Evolutionary conservation across 139 green algal genomes (phyloP).

Genomic region (Micractinium sp.): DNA sequence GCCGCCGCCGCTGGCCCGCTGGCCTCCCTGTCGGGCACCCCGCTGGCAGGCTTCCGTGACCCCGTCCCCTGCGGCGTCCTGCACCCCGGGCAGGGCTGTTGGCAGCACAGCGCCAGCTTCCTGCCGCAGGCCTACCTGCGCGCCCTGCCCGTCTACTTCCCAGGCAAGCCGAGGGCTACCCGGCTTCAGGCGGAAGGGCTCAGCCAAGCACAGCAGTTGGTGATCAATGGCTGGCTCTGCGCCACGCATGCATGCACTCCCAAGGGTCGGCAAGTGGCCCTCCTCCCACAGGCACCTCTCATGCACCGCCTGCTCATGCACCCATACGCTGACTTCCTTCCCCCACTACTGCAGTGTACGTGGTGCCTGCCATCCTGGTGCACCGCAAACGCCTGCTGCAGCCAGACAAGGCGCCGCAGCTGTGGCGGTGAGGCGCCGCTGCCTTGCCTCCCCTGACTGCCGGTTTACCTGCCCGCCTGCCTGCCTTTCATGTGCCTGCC

Average conservation of each 20-base stretch:
- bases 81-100: conserved; percentile 76
- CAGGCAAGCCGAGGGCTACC: conserved; percentile 39
- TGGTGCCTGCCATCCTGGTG: conserved; percentile 84
- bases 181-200: neutral
- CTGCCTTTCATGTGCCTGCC: neutral
- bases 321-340: conserved; percentile 23
- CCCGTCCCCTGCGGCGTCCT: conserved; percentile 62
- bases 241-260: too few species aligned
- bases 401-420: conserved; percentile 33
- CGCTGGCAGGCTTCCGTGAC: conserved; percentile 24
- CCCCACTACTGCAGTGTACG: conserved; percentile 67
- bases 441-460: neutral
- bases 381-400: conserved; percentile 79
- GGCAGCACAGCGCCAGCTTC: conserved; percentile 53
- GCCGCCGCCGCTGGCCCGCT: conserved; percentile 31
- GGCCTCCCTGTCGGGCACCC: conserved; percentile 46
- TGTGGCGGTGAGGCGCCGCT: conserved; percentile 64
- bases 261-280: too few species aligned
- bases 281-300: neutral
- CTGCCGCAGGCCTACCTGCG: conserved; percentile 71
- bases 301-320: neutral
- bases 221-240: neutral
- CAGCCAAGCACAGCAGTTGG: too few species aligned
- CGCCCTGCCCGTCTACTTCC: conserved; percentile 83
- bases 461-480: neutral